Base-by-base conservation (phyloP, 441 rosid species). In the Isatis lusitanica region DNA sequence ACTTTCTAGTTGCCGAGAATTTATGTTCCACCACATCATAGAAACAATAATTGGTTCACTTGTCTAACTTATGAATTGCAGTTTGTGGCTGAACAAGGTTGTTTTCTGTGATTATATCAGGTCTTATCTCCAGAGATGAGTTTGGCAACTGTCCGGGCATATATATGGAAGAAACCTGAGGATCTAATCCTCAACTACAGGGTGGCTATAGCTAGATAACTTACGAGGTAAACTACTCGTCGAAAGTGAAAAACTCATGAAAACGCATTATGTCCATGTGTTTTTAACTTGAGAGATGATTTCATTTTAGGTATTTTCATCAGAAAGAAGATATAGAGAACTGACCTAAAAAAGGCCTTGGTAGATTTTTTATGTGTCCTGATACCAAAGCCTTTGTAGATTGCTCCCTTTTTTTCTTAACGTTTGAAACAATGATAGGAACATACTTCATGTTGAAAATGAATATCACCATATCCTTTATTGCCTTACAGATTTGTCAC, bases 111-210 rank as follows among this genome's bases (percentile, higher is more conserved):
- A 61, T 61, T 72, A 15, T 65, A 74, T 71, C 86, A 96, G 99
- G 97, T 92, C 61, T 83, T 96, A 72, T 84, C 95, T 78, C 92
- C 97, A 3, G 98, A 94, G 67, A 96, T 96, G 99, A 96, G 99
- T 86, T 82, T 96, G 79, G 99, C 99, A 52, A 94, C 99, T 3
- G 98, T 92, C 26, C 86, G 93, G 61, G 85, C 97, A 60, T 96
- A 96, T 69, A 46, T 96, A 63, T 96, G 99, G 99, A 96, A 96
- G 89, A 96, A 92, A 85, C 85, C 93, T 4, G 98, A 96, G 79
- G 99, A 96, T 83, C 82, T 94, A 80, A 83, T 92, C 68, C 98
- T 96, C 51, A 92, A 92, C 83, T 96, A 92, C 81, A 85, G 93
- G 84, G 82, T 90, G 74, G 83, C 82, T 68, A 86, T 86, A 75